phyloP scores from a whole-genome alignment of 257 asterid species.

The Solanum piurae region DNA sequence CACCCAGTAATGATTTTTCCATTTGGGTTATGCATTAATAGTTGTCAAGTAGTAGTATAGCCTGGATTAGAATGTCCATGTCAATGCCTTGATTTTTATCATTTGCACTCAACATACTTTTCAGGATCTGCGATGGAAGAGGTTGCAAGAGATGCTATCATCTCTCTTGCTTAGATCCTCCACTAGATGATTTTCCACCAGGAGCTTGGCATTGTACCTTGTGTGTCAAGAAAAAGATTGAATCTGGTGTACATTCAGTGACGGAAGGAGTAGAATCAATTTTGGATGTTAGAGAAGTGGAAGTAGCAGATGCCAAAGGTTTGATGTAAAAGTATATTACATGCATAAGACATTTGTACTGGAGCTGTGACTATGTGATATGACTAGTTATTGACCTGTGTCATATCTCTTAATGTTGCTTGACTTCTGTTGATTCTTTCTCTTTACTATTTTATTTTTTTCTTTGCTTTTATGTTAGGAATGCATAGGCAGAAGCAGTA shows the following conservation, averaged over 20 bases:
- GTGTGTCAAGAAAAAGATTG: slow-evolving; percentile 56
- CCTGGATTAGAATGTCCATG: background rate
- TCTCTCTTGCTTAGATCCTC: slow-evolving; percentile 39
- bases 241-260: slow-evolving; percentile 53
- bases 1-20: background rate
- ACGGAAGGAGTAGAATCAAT: slow-evolving; percentile 56
- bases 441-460: slow-evolving; percentile 7
- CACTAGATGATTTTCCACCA: slow-evolving; percentile 27
- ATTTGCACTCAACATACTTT: slow-evolving; percentile 9
- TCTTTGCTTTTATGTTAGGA: slow-evolving; percentile 29
- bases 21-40: background rate
- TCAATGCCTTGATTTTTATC: background rate
- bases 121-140: slow-evolving; percentile 55
- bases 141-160: slow-evolving; percentile 53
- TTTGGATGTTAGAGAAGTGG: slow-evolving; percentile 53
- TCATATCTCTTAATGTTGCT: background rate
- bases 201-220: slow-evolving; percentile 62
- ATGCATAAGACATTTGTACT: background rate
- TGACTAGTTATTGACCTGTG: background rate
- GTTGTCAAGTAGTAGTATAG: background rate
- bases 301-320: slow-evolving; percentile 43
- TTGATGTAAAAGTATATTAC: slow-evolving; percentile 7
- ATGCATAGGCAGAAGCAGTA: slow-evolving; percentile 51
- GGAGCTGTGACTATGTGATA: background rate
- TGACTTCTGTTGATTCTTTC: background rate